Evolutionary conservation across 805 yeast genomes (phyloP).

Genomic region (Metschnikowia drakensbergensis): DNA sequence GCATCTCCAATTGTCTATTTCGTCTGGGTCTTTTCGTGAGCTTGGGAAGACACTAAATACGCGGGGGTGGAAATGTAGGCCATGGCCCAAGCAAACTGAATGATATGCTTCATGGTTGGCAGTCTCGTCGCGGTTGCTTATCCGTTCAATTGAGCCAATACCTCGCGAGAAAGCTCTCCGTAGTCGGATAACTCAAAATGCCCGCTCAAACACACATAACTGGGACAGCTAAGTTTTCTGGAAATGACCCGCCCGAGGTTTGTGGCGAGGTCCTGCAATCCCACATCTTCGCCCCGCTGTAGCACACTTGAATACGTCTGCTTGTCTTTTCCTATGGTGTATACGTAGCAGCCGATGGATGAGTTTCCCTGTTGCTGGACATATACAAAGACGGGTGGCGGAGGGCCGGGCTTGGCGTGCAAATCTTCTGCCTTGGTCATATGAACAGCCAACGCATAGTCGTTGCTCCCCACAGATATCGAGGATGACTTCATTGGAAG

Average conservation of each 20-base stretch:
- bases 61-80: no score
- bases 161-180: slow-evolving; percentile 14
- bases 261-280: slow-evolving; percentile 39
- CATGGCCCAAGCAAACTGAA: background rate
- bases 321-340: slow-evolving; percentile 33
- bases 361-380: slow-evolving; percentile 24
- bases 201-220: slow-evolving; percentile 46
- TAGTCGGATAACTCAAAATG: slow-evolving; percentile 20
- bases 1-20: slow-evolving; percentile 27
- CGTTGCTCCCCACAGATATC: slow-evolving; percentile 12
- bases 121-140: background rate
- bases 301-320: slow-evolving; percentile 39
- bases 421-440: background rate
- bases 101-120: no score
- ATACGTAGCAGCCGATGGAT: slow-evolving; percentile 42
- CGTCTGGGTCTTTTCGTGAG: no score
- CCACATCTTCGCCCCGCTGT: slow-evolving; percentile 40
- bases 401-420: slow-evolving; percentile 5
- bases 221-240: slow-evolving; percentile 39
- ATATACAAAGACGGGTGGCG: slow-evolving; percentile 30
- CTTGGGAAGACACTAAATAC: no score
- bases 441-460: slow-evolving; percentile 14
- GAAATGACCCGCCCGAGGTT: slow-evolving; percentile 41
- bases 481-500: slow-evolving; percentile 11
- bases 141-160: slow-evolving; percentile 7